Conservation (phyloP, 208 protist genomes). For the Leishmania tarentolae region DNA sequence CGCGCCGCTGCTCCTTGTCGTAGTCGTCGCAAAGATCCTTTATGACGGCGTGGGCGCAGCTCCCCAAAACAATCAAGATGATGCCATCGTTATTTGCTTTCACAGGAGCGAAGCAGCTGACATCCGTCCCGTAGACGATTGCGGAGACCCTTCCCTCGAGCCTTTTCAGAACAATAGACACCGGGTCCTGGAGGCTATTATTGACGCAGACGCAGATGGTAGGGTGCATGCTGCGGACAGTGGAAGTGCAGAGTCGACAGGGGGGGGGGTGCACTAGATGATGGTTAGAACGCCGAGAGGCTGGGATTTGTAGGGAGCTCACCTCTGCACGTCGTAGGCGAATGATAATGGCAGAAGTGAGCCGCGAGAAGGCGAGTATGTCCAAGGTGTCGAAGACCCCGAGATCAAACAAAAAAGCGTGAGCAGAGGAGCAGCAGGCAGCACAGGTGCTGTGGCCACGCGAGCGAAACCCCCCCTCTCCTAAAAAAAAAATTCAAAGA, state of each 20-base stretch:
- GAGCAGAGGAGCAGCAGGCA: background rate
- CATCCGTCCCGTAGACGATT: background rate
- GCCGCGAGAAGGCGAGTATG: background rate
- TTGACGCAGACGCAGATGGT: conserved; percentile 8
- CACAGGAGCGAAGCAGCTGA: background rate
- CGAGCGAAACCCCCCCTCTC: too few relatives aligned
- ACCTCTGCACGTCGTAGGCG: background rate
- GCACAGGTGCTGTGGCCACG: background rate
- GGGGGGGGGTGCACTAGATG: background rate
- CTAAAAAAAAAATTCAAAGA: background rate
- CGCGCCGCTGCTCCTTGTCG: conserved; percentile 45
- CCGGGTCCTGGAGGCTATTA: too few relatives aligned
- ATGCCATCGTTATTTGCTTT: conserved; percentile 19
- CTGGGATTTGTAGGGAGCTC: background rate
- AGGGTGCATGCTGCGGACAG: background rate
- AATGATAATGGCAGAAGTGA: background rate
- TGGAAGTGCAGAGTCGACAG: background rate
- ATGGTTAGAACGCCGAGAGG: too few relatives aligned
- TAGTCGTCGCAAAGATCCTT: conserved; percentile 66
- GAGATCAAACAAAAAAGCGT: background rate
- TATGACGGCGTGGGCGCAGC: conserved; percentile 40
- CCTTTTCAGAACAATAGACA: background rate
- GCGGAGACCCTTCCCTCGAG: background rate
- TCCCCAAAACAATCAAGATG: conserved; percentile 7
- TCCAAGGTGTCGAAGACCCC: background rate